These are phyloP conservation scores for Exophiala spinifera DNA, from an alignment of 2,329 filamentous ascomycete genomes.

Conservation along the genomic window DNA sequence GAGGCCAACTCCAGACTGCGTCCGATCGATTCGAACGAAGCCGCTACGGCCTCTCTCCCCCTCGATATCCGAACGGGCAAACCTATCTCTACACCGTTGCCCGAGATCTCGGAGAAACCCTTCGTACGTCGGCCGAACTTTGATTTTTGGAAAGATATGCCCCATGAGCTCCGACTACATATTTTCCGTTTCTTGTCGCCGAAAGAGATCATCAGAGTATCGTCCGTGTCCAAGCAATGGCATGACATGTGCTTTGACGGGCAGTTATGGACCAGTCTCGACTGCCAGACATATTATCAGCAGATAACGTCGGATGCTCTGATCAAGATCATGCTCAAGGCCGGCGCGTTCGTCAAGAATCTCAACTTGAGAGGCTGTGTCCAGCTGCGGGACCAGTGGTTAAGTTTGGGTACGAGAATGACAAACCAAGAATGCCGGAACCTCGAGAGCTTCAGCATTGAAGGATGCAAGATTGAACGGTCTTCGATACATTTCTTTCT, in stretches of 20 bases:
- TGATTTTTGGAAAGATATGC: conserved; percentile 78
- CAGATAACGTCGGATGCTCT: conserved; percentile 81
- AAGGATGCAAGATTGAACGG: conserved; percentile 84
- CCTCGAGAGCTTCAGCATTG: conserved; percentile 79
- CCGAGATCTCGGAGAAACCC: conserved; percentile 32
- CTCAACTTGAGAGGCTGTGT: conserved; percentile 89
- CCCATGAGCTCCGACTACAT: conserved; percentile 74
- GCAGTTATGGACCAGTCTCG: conserved; percentile 83
- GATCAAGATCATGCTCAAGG: conserved; percentile 76
- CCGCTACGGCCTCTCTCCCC: conserved; percentile 57
- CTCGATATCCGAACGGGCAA: conserved; percentile 53
- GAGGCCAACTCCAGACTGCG: conserved; percentile 56
- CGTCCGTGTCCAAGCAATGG: conserved; percentile 74
- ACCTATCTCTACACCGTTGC: conserved; percentile 19
- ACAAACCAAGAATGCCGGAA: conserved; percentile 77
- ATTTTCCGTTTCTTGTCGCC: conserved; percentile 74
- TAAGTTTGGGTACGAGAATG: conserved; percentile 63
- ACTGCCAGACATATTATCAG: conserved; percentile 81
- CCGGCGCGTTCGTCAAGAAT: conserved; percentile 85
- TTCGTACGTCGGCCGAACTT: conserved; percentile 43
- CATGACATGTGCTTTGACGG: conserved; percentile 87
- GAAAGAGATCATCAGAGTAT: conserved; percentile 75
- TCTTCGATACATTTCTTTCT: conserved; percentile 74
- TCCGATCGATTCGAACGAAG: conserved; percentile 38
- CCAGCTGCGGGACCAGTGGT: conserved; percentile 79